phyloP scores from a whole-genome alignment of 2,329 filamentous ascomycete species.

The Trichoderma hamatum region DNA sequence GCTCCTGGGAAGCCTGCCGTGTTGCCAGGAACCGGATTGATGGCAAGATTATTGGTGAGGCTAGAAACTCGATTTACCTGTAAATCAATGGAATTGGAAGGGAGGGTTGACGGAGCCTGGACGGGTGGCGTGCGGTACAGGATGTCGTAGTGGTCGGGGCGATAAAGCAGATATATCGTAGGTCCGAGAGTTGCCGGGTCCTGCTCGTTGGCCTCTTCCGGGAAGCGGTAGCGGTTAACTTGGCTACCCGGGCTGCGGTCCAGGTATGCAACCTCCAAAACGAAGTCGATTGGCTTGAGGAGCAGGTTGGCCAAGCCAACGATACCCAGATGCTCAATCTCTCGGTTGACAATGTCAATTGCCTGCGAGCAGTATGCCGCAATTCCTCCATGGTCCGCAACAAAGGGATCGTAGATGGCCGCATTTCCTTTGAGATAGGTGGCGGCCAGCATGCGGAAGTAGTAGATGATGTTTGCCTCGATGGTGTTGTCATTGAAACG shows the following conservation, averaged over 20 bases:
- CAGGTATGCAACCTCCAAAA: conserved; percentile 87
- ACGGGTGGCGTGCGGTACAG: conserved; percentile 66
- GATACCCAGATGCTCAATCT: conserved; percentile 91
- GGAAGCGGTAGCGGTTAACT: conserved; percentile 72
- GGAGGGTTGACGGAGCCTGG: conserved; percentile 27
- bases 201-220: conserved; percentile 54
- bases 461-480: conserved; percentile 81
- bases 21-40: conserved; percentile 45
- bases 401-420: conserved; percentile 71
- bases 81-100: conserved; percentile 41
- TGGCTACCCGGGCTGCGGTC: conserved; percentile 79
- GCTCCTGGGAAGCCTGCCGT: conserved; percentile 48
- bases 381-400: conserved; percentile 61
- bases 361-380: conserved; percentile 69
- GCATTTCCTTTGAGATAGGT: conserved; percentile 80
- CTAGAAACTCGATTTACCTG: conserved; percentile 58
- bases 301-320: conserved; percentile 76
- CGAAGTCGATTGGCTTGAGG: conserved; percentile 75
- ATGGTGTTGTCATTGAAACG: conserved; percentile 73
- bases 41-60: conserved; percentile 51
- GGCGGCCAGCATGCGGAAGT: conserved; percentile 78
- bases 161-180: conserved; percentile 64
- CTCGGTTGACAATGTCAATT: conserved; percentile 74
- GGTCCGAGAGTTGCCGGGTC: conserved; percentile 50
- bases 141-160: conserved; percentile 89